Percentiles rank a stretch among this genome's conserved stretches.
phyloP scores from a whole-genome alignment of 2,329 filamentous ascomycete species.

The Cordyceps fumosorosea region DNA sequence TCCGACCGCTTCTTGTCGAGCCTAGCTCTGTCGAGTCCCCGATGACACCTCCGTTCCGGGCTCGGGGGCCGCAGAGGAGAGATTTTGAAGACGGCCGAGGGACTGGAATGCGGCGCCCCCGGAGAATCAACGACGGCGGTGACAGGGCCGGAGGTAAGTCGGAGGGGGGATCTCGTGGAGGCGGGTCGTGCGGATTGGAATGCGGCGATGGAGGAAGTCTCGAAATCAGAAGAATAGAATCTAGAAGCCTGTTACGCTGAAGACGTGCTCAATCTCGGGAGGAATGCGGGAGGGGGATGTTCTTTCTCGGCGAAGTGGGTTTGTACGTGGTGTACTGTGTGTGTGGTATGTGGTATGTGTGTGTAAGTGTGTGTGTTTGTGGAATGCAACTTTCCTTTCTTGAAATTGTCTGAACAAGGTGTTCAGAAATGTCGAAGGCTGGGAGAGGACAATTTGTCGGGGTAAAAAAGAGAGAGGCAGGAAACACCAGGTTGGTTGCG shows the following conservation, averaged over 20 bases:
- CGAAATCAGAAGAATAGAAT: too few relatives aligned
- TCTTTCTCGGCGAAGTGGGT: neutral
- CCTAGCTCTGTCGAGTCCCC: neutral
- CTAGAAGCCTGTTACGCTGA: too few relatives aligned
- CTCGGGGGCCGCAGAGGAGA: neutral
- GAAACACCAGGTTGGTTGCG: neutral
- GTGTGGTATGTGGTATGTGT: conserved; percentile 2
- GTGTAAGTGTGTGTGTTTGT: neutral
- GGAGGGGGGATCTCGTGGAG: neutral
- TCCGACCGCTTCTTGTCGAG: neutral
- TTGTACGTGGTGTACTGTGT: neutral
- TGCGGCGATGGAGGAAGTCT: neutral
- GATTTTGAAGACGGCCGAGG: neutral
- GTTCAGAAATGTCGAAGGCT: conserved; percentile 8
- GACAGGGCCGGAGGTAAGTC: neutral
- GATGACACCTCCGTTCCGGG: neutral
- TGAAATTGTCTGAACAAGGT: neutral
- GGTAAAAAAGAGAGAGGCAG: neutral
- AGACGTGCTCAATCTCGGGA: neutral
- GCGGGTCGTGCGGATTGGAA: neutral
- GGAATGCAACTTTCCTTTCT: conserved; percentile 13
- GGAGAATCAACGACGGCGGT: neutral
- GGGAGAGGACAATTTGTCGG: neutral
- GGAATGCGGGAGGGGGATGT: neutral
- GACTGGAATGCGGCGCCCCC: conserved; percentile 4